Percentiles rank a stretch among this genome's conserved stretches.
These are phyloP conservation scores for Populus hybrid DNA, from an alignment of 441 rosid genomes.

Conservation along the genomic window DNA sequence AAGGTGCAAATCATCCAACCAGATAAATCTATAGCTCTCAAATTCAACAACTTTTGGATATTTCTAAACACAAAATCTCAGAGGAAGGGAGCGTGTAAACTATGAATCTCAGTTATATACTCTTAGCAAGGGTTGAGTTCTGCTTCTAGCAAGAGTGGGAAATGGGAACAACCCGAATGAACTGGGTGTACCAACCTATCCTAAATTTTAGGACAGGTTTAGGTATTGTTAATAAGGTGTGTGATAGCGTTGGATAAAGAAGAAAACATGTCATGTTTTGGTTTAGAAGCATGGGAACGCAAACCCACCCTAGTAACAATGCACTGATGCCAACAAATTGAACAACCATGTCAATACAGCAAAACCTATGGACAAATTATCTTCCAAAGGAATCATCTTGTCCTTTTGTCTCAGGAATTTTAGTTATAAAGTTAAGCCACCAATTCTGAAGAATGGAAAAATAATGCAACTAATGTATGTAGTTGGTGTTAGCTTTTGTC, in stretches of 20 bases:
- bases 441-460: neutral
- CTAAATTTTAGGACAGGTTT: neutral
- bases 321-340: neutral
- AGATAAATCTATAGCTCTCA: neutral
- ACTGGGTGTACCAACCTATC: neutral
- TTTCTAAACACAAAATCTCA: neutral
- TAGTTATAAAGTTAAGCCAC: neutral
- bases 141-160: neutral
- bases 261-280: neutral
- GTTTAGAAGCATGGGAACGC: neutral
- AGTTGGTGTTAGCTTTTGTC: neutral
- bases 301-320: neutral
- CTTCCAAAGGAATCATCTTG: neutral
- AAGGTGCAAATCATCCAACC: neutral
- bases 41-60: neutral
- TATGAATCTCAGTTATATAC: neutral
- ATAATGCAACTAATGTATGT: neutral
- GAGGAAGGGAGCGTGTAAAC: neutral
- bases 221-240: neutral
- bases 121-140: neutral
- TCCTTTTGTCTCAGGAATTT: neutral
- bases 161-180: neutral
- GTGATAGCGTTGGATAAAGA: neutral
- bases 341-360: neutral
- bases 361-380: neutral